A percentile compares a stretch with the other conserved stretches of the same genome.
phyloP scores from a whole-genome alignment of 2,329 filamentous ascomycete species.

The Piedraia hortae region DNA sequence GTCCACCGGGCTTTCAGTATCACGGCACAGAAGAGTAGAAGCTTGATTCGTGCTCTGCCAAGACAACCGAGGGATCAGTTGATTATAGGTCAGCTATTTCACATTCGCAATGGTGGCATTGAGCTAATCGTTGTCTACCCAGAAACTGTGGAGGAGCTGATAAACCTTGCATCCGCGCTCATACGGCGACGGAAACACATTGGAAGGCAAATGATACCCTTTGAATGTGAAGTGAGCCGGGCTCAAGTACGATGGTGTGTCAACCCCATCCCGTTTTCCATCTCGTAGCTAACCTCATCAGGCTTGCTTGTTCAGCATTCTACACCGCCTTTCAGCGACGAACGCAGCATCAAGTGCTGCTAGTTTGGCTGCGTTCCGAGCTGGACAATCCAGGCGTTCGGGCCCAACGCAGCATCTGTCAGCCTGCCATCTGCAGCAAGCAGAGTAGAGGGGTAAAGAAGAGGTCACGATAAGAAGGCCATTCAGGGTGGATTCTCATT shows the following conservation, averaged over 20 bases:
- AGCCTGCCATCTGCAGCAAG: too few relatives aligned
- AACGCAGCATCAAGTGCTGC: slow-evolving; percentile 32
- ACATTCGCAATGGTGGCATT: slow-evolving; percentile 1
- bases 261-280: neutral
- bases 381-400: slow-evolving; percentile 9
- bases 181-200: slow-evolving; percentile 27
- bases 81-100: slow-evolving; percentile 25
- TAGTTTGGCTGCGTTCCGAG: slow-evolving; percentile 35
- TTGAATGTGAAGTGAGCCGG: slow-evolving; percentile 31
- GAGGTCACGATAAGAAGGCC: too few relatives aligned
- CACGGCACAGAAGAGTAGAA: slow-evolving; percentile 45
- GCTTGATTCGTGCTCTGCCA: slow-evolving; percentile 32
- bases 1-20: slow-evolving; percentile 49
- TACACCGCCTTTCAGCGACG: slow-evolving; percentile 35
- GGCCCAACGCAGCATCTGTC: slow-evolving; percentile 9
- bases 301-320: slow-evolving; percentile 46
- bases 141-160: slow-evolving; percentile 38
- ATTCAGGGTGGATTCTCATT: too few relatives aligned
- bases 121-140: slow-evolving; percentile 1
- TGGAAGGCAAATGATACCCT: slow-evolving; percentile 14
- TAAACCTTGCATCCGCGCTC: slow-evolving; percentile 34
- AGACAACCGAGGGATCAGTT: slow-evolving; percentile 31
- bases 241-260: slow-evolving; percentile 35
- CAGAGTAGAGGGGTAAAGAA: too few relatives aligned
- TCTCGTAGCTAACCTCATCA: slow-evolving; percentile 9